Percentiles rank a stretch among this genome's conserved stretches.
Evolutionary conservation across 371 early-diverging fungal species (phyloP).

Genomic region (Mucor irregularis): DNA sequence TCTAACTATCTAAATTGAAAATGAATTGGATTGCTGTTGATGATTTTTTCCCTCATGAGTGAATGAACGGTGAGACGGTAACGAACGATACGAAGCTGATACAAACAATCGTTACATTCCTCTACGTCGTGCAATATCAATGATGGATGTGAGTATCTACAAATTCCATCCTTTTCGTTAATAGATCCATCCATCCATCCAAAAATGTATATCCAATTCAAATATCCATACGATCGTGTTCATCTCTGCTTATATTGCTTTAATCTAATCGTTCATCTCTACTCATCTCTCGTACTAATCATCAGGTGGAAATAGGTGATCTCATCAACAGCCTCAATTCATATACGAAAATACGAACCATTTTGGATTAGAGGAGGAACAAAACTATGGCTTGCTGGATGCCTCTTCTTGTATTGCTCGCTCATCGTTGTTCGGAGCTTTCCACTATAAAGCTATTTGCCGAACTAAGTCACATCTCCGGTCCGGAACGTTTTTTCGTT

Average conservation of each 20-base stretch:
- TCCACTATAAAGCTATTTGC: neutral
- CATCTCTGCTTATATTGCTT: neutral
- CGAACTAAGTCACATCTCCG: slow-evolving; percentile 1
- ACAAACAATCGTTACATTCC: neutral
- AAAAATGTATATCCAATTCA: neutral
- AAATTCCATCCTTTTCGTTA: neutral
- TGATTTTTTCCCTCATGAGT: neutral
- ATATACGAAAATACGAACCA: slow-evolving; percentile 22
- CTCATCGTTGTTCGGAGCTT: slow-evolving; percentile 8
- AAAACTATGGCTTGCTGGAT: slow-evolving; percentile 5
- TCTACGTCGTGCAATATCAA: neutral
- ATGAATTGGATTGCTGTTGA: neutral
- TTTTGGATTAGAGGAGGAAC: slow-evolving; percentile 33
- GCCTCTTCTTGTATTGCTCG: slow-evolving; percentile 14
- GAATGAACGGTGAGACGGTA: neutral
- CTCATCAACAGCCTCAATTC: neutral
- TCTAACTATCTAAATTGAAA: neutral
- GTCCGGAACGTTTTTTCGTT: slow-evolving; percentile 16
- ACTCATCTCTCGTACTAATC: neutral
- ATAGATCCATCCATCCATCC: slow-evolving; percentile 9
- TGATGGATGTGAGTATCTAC: neutral
- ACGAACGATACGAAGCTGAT: no score
- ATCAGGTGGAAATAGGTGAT: neutral
- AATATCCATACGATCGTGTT: neutral
- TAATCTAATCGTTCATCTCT: neutral